A percentile compares a stretch with the other conserved stretches of the same genome.
Evolutionary conservation across 2,329 filamentous ascomycete species (phyloP).

Genomic region (Cryphonectria japonica): DNA sequence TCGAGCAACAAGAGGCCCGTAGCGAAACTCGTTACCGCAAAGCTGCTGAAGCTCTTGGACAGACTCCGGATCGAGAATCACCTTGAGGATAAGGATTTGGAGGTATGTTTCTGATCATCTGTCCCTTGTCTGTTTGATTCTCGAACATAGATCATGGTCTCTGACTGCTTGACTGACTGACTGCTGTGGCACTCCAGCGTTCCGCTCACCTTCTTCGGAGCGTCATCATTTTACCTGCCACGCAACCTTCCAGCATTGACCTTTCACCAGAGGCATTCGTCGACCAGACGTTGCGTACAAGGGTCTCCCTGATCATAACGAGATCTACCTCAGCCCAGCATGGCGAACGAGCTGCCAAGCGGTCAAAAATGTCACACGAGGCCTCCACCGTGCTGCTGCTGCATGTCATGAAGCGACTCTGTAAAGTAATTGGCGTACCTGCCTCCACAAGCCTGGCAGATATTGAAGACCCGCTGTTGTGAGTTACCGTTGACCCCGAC

Average conservation of each 20-base stretch:
- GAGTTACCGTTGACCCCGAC: background rate
- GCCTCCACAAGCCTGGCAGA: constrained; percentile 1
- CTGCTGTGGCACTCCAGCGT: constrained; percentile 5
- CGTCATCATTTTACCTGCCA: constrained; percentile 6
- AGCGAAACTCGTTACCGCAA: constrained; percentile 34
- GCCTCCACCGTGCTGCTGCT: constrained; percentile 1
- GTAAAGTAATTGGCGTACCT: constrained; percentile 12
- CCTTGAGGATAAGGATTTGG: constrained; percentile 2
- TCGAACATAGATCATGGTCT: constrained; percentile 1
- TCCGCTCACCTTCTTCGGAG: constrained; percentile 20
- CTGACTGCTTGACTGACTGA: constrained; percentile 6
- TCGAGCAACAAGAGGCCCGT: constrained; percentile 34
- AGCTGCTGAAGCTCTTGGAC: constrained; percentile 31
- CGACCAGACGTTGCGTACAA: constrained; percentile 20
- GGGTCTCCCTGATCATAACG: constrained; percentile 13
- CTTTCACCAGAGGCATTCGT: constrained; percentile 16
- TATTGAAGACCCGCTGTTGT: constrained; percentile 24
- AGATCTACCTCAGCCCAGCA: constrained; percentile 7
- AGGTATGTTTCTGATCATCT: constrained; percentile 13
- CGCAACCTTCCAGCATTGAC: constrained; percentile 13
- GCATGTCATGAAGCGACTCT: constrained; percentile 16
- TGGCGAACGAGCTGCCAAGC: constrained; percentile 15
- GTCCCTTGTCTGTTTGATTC: constrained; percentile 9
- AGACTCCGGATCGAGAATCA: background rate
- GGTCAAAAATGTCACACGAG: constrained; percentile 14